Evolutionary conservation across 2,329 filamentous ascomycete genomes (phyloP).

Genomic region (Lachnellula cervina): DNA sequence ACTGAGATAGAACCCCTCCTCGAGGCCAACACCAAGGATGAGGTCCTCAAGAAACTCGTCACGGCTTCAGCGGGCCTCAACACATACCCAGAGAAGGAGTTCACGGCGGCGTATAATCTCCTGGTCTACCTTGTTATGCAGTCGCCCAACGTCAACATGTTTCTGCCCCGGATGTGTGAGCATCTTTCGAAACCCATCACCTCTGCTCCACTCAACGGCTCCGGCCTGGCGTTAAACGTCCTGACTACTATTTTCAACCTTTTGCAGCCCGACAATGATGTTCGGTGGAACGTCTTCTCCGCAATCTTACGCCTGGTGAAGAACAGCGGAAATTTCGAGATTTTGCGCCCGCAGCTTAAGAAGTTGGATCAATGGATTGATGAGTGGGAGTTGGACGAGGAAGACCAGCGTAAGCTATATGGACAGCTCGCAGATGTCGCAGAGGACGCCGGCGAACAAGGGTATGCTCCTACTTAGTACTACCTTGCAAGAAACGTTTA

Average conservation of each 20-base stretch:
- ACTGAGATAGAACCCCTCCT: constrained; percentile 67
- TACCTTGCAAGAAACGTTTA: not conserved
- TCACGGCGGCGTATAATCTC: constrained; percentile 93
- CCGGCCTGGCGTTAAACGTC: constrained; percentile 80
- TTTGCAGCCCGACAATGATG: constrained; percentile 67
- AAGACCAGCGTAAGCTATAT: constrained; percentile 80
- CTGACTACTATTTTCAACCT: constrained; percentile 97
- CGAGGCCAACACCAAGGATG: constrained; percentile 69
- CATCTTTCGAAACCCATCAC: constrained; percentile 85
- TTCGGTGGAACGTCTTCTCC: constrained; percentile 86
- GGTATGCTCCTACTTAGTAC: constrained; percentile 46
- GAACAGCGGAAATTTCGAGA: constrained; percentile 71
- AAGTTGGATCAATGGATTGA: constrained; percentile 77
- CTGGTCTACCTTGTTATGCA: constrained; percentile 89
- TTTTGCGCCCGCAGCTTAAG: constrained; percentile 75
- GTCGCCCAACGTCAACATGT: constrained; percentile 76
- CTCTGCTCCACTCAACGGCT: constrained; percentile 79
- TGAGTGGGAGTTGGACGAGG: constrained; percentile 76
- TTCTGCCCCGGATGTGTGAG: constrained; percentile 82
- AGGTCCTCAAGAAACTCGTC: constrained; percentile 85
- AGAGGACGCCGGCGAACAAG: constrained; percentile 68
- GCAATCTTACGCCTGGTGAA: constrained; percentile 82
- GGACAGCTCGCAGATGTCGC: constrained; percentile 78
- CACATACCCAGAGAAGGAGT: constrained; percentile 89
- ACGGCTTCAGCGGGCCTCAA: constrained; percentile 73